Evolutionary conservation across 306 rosid genomes (phyloP).

Genomic region (Hylodesmum podocarpum): DNA sequence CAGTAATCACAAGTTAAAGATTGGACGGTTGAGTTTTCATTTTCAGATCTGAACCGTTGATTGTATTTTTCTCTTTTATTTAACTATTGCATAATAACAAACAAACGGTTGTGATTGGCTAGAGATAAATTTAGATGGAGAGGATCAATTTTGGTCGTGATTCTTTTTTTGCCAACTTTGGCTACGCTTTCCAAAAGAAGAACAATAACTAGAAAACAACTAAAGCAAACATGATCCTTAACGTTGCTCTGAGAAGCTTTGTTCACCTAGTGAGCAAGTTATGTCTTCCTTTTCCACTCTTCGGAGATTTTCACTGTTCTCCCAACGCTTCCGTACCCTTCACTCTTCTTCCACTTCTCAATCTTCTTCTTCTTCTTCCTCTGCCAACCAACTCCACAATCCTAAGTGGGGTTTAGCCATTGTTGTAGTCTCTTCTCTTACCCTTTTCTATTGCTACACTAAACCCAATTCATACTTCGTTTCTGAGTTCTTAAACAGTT

Average conservation of each 20-base stretch:
- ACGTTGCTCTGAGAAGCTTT: not conserved
- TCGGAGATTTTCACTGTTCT: conserved; percentile 37
- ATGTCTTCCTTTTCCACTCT: conserved; percentile 45
- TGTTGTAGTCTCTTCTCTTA: conserved; percentile 47
- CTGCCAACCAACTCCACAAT: conserved; percentile 9
- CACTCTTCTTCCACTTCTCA: conserved; percentile 20
- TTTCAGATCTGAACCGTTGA: no score
- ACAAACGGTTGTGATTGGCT: no score
- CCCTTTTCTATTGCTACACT: conserved; percentile 48
- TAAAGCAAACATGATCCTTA: not conserved
- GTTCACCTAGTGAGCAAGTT: not conserved
- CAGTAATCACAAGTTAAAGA: no score
- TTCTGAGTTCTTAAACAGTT: not conserved
- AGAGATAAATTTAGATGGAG: no score
- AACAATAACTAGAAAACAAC: not conserved
- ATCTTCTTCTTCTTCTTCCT: not conserved
- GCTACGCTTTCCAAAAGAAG: not conserved
- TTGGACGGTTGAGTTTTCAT: no score
- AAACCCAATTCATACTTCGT: not conserved
- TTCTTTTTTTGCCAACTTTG: conserved; percentile 6
- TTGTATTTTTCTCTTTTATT: no score
- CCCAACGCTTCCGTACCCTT: conserved; percentile 25
- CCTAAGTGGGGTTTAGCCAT: conserved; percentile 52
- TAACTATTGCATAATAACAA: no score
- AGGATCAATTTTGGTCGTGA: no score